Base-by-base conservation (phyloP, 805 yeast species). In the Kluyveromyces aestuarii region DNA sequence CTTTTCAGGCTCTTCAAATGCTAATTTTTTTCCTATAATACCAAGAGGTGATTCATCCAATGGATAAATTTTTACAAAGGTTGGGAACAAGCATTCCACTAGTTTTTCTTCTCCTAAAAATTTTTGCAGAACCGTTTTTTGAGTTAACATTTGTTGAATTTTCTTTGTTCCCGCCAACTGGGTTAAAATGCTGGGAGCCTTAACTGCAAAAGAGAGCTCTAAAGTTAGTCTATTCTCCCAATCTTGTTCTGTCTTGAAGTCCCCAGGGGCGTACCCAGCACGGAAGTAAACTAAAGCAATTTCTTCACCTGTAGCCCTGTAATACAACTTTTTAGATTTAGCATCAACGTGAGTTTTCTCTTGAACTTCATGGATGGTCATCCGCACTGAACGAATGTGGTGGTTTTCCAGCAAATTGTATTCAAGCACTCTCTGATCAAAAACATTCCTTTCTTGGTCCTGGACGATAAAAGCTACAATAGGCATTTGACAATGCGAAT, bases 131-230 rank as follows among this genome's bases (percentile, higher is more conserved):
- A 73, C 65, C 8, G 64, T 60, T 18, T 73, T 70, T 36, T 77
- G 73, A 0, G 96, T 86, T 47, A 93, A 75, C 25, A 89, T 70
- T 64, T 93, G 99, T 69, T 93, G 99, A 46, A 93, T 76, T 66
- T 93, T 93, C 61, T 93, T 93, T 17, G 96, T 81, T 1, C 99
- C 99, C 19, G 96, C 79, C 50, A 93, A 72, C 67, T 93, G 99
- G 1, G 95, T 87, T 51, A 87, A 69, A 30, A 91, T 70, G 4
- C 93, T 82, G 2, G 99, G 99, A 52, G 96, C 91, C 65, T 93
- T 90, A 52, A 93, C 83, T 1, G 98, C 95, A 46, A 72, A 64
- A 10, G 90, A 76, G 8, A 77, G 72, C 62, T 93, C 99, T 48
- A 93, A 71, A 19, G 70, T 60, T 25, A 79, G 70, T 59, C 99